A percentile compares a stretch with the other conserved stretches of the same genome.
These are phyloP conservation scores for Cercospora nicotianae DNA, from an alignment of 2,329 filamentous ascomycete species.

Conservation along the genomic window DNA sequence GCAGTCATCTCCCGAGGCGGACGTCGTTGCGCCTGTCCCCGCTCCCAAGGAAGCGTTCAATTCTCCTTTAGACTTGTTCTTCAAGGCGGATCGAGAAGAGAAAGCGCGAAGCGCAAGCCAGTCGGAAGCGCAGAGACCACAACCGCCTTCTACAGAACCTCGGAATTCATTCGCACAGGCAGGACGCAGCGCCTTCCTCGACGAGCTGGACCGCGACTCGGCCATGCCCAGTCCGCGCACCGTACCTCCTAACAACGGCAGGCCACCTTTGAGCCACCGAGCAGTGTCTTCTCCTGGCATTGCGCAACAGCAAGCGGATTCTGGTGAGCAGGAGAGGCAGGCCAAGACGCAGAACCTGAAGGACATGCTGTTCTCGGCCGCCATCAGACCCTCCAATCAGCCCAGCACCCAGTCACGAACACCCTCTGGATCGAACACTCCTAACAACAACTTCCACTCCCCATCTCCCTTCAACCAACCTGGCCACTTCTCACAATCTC, in stretches of 20 bases:
- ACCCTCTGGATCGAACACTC: constrained; percentile 24
- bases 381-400: constrained; percentile 22
- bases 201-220: constrained; percentile 64
- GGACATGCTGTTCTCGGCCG: constrained; percentile 44
- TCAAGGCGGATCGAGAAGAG: constrained; percentile 81
- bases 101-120: constrained; percentile 57
- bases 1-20: constrained; percentile 51
- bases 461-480: constrained; percentile 45
- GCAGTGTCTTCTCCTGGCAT: constrained; percentile 34
- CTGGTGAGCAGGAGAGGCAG: constrained; percentile 53
- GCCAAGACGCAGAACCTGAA: constrained; percentile 47
- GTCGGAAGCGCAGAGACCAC: constrained; percentile 43
- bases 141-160: constrained; percentile 32
- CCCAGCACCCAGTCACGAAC: constrained; percentile 25
- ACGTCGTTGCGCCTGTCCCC: constrained; percentile 44
- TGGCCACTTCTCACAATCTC: background rate
- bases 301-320: constrained; percentile 9
- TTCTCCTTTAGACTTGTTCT: constrained; percentile 86
- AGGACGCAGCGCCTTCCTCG: constrained; percentile 61
- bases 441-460: constrained; percentile 28
- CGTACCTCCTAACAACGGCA: constrained; percentile 26
- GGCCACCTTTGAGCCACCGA: constrained; percentile 33
- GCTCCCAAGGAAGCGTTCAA: constrained; percentile 52
- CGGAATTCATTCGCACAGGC: constrained; percentile 33
- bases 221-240: constrained; percentile 30